Percentiles rank a stretch among this genome's conserved stretches.
These are phyloP conservation scores for Termitomyces sp. DNA, from an alignment of 768 basidiomycete genomes.

Conservation along the genomic window DNA sequence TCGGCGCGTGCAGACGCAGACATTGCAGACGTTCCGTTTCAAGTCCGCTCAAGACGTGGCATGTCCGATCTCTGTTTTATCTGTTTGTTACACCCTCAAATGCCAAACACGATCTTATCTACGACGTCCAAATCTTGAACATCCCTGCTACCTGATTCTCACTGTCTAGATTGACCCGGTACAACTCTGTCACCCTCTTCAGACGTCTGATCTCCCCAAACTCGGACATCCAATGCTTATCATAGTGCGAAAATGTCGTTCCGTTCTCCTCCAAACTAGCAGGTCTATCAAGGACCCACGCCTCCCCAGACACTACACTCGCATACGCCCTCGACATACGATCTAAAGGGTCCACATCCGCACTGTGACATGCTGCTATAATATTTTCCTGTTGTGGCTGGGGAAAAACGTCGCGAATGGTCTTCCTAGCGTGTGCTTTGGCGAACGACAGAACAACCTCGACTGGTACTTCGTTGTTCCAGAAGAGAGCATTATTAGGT, in stretches of 20 bases:
- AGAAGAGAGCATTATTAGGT: neutral
- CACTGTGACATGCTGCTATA: neutral
- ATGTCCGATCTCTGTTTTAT: neutral
- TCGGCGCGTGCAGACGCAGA: slow-evolving; percentile 68
- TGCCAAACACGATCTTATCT: neutral
- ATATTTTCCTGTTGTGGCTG: neutral
- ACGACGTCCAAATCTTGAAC: neutral
- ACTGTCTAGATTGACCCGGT: neutral
- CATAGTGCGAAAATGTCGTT: neutral
- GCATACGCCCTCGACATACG: neutral
- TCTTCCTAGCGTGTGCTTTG: neutral
- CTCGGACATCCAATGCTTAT: neutral
- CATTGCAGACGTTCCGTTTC: slow-evolving; percentile 15
- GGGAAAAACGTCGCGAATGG: neutral
- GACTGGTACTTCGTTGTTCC: neutral
- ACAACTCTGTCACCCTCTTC: neutral
- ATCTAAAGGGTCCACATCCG: neutral
- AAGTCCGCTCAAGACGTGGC: slow-evolving; percentile 17
- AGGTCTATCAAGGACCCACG: neutral
- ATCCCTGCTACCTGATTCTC: neutral
- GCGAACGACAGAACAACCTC: neutral
- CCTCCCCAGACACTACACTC: neutral
- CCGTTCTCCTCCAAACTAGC: neutral
- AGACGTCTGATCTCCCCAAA: neutral
- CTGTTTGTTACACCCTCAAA: neutral